Conservation (phyloP, 495 filamentous ascomycete genomes). For the Aspergillus asperescens region DNA sequence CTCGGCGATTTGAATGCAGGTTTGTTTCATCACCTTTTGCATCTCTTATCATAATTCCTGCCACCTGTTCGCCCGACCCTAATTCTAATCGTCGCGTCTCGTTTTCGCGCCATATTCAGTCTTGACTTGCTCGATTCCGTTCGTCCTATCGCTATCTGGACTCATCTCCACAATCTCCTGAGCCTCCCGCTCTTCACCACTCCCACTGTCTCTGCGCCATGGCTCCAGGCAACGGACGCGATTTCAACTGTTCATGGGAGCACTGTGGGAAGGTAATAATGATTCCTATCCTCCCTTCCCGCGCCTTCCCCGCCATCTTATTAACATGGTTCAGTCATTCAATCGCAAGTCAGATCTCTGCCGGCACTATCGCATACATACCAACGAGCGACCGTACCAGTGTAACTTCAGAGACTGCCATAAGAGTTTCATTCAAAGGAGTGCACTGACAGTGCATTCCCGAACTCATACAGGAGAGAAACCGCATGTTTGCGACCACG, state of each 20-base stretch:
- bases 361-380: constrained; percentile 85
- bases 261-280: constrained; percentile 43
- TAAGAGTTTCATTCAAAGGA: constrained; percentile 88
- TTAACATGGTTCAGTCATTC: constrained; percentile 58
- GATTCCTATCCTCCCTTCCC: neutral
- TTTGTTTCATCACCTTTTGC: neutral
- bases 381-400: constrained; percentile 78
- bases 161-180: constrained; percentile 12
- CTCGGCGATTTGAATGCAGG: constrained; percentile 2
- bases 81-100: constrained; percentile 5
- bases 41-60: neutral
- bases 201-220: constrained; percentile 23
- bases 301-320: neutral
- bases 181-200: constrained; percentile 8
- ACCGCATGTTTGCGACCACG: constrained; percentile 74
- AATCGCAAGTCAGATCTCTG: constrained; percentile 90
- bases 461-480: constrained; percentile 88
- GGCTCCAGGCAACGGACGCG: constrained; percentile 43
- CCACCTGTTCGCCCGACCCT: neutral
- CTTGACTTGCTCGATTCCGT: too few relatives aligned
- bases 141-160: constrained; percentile 11
- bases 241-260: constrained; percentile 46
- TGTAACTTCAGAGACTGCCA: constrained; percentile 66
- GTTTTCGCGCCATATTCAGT: neutral
- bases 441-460: constrained; percentile 80